Evolutionary conservation across 164 flowering plant species (phyloP).

Genomic region (Platanus orientalis): DNA sequence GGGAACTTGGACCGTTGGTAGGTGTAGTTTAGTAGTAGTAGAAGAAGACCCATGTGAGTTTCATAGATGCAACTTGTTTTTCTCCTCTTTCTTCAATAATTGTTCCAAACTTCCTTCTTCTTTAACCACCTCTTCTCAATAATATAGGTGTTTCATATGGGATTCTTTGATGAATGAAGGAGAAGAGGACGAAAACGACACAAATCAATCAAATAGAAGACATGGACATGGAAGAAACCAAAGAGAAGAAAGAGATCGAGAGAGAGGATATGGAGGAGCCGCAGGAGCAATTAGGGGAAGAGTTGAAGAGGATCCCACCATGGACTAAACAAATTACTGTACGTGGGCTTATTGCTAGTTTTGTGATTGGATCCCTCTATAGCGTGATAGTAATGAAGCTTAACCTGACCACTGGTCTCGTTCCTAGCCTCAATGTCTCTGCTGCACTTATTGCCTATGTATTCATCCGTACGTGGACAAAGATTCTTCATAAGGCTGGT

Average conservation of each 20-base stretch:
- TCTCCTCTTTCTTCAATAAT: no score
- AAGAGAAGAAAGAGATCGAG: no score
- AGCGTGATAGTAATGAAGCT: slow-evolving; percentile 80
- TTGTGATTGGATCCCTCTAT: slow-evolving; percentile 58
- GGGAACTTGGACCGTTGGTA: no score
- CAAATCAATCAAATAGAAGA: slow-evolving; percentile 1
- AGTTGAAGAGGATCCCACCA: slow-evolving; percentile 34
- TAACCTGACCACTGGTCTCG: slow-evolving; percentile 73
- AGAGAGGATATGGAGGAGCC: no score
- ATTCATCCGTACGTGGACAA: slow-evolving; percentile 65
- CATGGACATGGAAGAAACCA: slow-evolving; percentile 22
- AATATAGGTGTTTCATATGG: slow-evolving; percentile 2
- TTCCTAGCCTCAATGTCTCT: slow-evolving; percentile 80
- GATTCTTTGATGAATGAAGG: slow-evolving; percentile 4
- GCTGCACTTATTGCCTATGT: slow-evolving; percentile 88
- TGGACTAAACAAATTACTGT: no score
- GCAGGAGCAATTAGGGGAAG: slow-evolving; percentile 11
- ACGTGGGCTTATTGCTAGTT: slow-evolving; percentile 73
- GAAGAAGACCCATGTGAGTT: no score
- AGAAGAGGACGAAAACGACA: neutral
- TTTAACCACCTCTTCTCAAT: no score
- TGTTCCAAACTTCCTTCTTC: no score
- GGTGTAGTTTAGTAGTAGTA: no score
- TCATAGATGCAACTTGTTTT: no score
- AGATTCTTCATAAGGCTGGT: slow-evolving; percentile 55